Evolutionary conservation across 108 stramenopile species (phyloP).

Genomic region (Cyclotella cryptica): DNA sequence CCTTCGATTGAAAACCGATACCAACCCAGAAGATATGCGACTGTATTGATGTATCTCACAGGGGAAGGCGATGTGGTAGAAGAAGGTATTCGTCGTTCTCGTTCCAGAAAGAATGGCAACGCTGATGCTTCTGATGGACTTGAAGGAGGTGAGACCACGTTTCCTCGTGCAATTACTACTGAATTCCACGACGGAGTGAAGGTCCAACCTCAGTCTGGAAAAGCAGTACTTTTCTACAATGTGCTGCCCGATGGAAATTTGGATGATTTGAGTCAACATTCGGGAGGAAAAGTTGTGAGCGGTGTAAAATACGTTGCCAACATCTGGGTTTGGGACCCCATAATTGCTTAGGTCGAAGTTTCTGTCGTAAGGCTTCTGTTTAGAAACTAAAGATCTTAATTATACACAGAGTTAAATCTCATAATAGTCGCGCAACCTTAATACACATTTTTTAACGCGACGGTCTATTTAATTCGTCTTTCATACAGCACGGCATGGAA

Average conservation of each 20-base stretch:
- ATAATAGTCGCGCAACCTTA: too few relatives aligned
- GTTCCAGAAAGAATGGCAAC: constrained; percentile 8
- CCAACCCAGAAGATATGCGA: constrained; percentile 86
- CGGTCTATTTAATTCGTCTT: too few relatives aligned
- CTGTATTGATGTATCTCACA: constrained; percentile 83
- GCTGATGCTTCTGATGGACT: constrained; percentile 49
- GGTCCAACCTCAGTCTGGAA: constrained; percentile 75
- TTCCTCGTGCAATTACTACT: constrained; percentile 83
- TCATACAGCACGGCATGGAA: too few relatives aligned
- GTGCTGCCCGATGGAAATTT: constrained; percentile 92
- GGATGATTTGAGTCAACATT: constrained; percentile 90
- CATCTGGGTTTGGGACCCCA: constrained; percentile 83
- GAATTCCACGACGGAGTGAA: constrained; percentile 80
- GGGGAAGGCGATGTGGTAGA: constrained; percentile 53
- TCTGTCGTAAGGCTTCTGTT: not conserved
- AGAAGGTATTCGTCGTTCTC: constrained; percentile 27
- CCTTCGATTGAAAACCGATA: constrained; percentile 75
- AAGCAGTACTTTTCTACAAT: constrained; percentile 89
- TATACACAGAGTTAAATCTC: not conserved
- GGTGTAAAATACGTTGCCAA: constrained; percentile 88
- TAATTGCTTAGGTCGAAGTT: constrained; percentile 40
- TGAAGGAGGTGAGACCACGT: constrained; percentile 82
- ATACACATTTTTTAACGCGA: too few relatives aligned
- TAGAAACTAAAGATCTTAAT: not conserved
- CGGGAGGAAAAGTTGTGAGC: constrained; percentile 67